Base-by-base conservation (phyloP, 768 basidiomycete genomes). In the Serpula lacrymans region DNA sequence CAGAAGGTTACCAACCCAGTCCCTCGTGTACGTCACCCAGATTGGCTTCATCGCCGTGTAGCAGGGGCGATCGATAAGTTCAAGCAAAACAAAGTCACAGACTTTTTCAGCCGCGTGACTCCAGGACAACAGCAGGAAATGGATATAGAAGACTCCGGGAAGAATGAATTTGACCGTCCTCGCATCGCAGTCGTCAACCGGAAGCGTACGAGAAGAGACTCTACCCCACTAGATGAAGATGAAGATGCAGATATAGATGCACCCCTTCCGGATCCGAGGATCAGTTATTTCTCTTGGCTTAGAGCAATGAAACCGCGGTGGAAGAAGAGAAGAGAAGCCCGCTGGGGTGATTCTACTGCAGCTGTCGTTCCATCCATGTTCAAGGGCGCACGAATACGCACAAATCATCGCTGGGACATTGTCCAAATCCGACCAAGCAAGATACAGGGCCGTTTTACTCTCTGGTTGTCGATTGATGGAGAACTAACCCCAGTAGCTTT, bases 1-100 rank as follows among this genome's bases (percentile, higher is more conserved):
- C 96, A 99, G 59, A 95, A 95, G 52, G 88, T 99, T 35, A 63
- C 89, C 4, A 99, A 99, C 57, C 96, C 96, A 4, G 96, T 98
- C 4, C 89, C 95, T 8, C 83, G 96, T 21, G 84, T 98, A 46
- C 83, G 83, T 18, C 96, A 99, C 65, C 96, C 96, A 0, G 96
- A 99, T 58, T 98, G 96, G 96, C 71, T 99, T 32, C 85, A 88
- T 63, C 84, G 88, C 32, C 77, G 96, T 32, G 90, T 98, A 9
- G 86, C 84, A 11, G 88, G 84, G 10, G 77, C 84, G 12, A 80
- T 93, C 29, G 95, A 98, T 72, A 96, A 91, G 65, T 97, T 98
- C 70, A 93, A 90, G 60, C 96, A 99, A 62, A 95, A 97, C 64
- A 97, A 94, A 64, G 69, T 99, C 36, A 94, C 92, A 0, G 92